Conservation (phyloP, 345 rosid species). For the Lepidium africanum region DNA sequence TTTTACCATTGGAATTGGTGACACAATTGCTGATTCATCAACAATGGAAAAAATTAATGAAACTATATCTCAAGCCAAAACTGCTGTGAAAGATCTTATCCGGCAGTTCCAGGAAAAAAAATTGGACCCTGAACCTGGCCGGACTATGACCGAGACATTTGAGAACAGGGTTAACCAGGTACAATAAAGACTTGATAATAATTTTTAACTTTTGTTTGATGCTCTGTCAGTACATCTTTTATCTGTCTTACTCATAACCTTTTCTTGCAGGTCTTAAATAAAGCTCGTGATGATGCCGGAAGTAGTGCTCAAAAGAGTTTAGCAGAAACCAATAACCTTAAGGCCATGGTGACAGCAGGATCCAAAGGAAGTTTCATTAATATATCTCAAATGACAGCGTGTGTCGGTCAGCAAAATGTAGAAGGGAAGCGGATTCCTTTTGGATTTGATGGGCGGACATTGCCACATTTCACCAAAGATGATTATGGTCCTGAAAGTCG, state of each 20-base stretch:
- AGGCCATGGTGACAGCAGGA: slow-evolving; percentile 99
- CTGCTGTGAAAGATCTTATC: slow-evolving; percentile 74
- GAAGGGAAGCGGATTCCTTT: slow-evolving; percentile 97
- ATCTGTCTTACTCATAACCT: background rate
- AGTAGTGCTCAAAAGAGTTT: slow-evolving; percentile 92
- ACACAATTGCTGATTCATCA: slow-evolving; percentile 92
- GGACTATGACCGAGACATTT: slow-evolving; percentile 93
- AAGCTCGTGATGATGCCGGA: slow-evolving; percentile 99
- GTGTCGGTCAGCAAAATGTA: slow-evolving; percentile 99
- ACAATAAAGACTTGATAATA: background rate
- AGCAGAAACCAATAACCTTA: slow-evolving; percentile 95
- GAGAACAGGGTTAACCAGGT: slow-evolving; percentile 98
- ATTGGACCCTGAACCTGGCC: slow-evolving; percentile 91
- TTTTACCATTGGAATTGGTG: slow-evolving; percentile 97
- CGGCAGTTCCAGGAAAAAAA: slow-evolving; percentile 57
- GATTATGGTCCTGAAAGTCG: slow-evolving; percentile 99
- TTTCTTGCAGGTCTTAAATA: slow-evolving; percentile 63
- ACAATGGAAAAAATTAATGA: slow-evolving; percentile 93
- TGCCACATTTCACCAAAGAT: slow-evolving; percentile 96
- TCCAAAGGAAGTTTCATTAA: slow-evolving; percentile 98
- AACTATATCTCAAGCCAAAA: slow-evolving; percentile 76
- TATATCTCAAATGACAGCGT: slow-evolving; percentile 98
- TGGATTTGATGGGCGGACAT: slow-evolving; percentile 82
- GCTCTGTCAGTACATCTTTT: background rate
- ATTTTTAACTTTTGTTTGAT: background rate